Conservation (phyloP, 495 filamentous ascomycete species). For the Jackrogersella multiformis region DNA sequence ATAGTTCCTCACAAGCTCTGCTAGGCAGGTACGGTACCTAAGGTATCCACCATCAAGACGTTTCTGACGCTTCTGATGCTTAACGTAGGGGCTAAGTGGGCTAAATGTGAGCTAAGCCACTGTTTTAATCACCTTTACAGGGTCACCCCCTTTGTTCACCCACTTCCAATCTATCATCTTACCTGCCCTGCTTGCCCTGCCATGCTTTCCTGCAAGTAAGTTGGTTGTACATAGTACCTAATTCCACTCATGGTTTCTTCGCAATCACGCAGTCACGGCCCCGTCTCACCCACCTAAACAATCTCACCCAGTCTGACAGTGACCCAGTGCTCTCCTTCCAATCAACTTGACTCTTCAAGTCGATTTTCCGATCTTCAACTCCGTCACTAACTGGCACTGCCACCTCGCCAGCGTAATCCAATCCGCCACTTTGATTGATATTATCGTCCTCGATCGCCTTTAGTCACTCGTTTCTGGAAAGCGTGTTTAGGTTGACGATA, state of each 20-base stretch:
- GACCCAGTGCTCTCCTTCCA: conserved; percentile 34
- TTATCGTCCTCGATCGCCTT: conserved; percentile 24
- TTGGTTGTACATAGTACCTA: neutral
- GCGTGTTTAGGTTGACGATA: conserved; percentile 34
- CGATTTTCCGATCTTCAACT: conserved; percentile 38
- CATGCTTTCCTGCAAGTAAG: conserved; percentile 7
- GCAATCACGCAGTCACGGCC: conserved; percentile 23
- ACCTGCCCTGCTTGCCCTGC: neutral
- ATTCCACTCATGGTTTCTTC: neutral
- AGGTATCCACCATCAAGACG: neutral
- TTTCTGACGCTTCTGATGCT: conserved; percentile 24
- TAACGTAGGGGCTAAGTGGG: conserved; percentile 26
- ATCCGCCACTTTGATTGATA: conserved; percentile 28
- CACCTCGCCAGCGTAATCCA: conserved; percentile 30
- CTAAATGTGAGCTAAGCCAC: conserved; percentile 11
- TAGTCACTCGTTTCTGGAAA: conserved; percentile 45
- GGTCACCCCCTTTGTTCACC: conserved; percentile 25
- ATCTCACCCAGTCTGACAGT: too few relatives aligned
- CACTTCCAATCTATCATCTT: neutral
- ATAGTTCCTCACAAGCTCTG: neutral
- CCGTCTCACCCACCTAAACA: conserved; percentile 37
- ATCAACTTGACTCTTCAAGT: conserved; percentile 30
- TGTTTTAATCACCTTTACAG: conserved; percentile 21
- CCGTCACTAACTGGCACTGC: conserved; percentile 40
- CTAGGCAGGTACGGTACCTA: conserved; percentile 26